These are phyloP conservation scores for Camelina neglecta DNA, from an alignment of 345 rosid genomes.

Conservation along the genomic window DNA sequence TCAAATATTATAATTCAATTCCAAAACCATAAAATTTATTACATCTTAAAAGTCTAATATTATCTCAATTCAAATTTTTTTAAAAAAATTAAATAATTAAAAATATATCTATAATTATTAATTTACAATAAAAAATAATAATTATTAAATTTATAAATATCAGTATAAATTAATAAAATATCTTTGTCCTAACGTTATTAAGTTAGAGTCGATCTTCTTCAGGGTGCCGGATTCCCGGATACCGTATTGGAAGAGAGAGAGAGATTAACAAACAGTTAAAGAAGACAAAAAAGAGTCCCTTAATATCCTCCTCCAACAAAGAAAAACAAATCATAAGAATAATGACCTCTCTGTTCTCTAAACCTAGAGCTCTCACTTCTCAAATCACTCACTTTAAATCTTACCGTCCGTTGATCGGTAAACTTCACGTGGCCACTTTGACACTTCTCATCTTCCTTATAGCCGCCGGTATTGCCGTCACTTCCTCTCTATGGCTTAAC, in stretches of 20 bases:
- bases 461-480: constrained; percentile 35
- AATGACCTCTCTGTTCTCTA: constrained; percentile 43
- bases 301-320: constrained; percentile 1
- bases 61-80: too few relatives aligned
- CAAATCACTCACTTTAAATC: constrained; percentile 32
- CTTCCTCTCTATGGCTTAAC: constrained; percentile 44
- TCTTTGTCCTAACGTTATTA: too few relatives aligned
- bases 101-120: too few relatives aligned
- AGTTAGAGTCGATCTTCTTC: too few relatives aligned
- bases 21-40: too few relatives aligned
- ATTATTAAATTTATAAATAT: too few relatives aligned
- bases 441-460: constrained; percentile 39
- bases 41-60: too few relatives aligned
- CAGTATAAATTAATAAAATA: too few relatives aligned
- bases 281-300: constrained; percentile 15
- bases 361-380: constrained; percentile 41
- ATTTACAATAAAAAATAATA: too few relatives aligned
- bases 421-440: constrained; percentile 40
- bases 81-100: too few relatives aligned
- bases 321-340: constrained; percentile 2
- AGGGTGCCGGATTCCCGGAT: too few relatives aligned
- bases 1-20: too few relatives aligned
- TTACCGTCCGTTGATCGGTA: constrained; percentile 32
- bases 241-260: neutral
- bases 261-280: constrained; percentile 10